These are phyloP conservation scores for Cyberlindnera mississippiensis DNA, from an alignment of 805 yeast species.

Conservation along the genomic window DNA sequence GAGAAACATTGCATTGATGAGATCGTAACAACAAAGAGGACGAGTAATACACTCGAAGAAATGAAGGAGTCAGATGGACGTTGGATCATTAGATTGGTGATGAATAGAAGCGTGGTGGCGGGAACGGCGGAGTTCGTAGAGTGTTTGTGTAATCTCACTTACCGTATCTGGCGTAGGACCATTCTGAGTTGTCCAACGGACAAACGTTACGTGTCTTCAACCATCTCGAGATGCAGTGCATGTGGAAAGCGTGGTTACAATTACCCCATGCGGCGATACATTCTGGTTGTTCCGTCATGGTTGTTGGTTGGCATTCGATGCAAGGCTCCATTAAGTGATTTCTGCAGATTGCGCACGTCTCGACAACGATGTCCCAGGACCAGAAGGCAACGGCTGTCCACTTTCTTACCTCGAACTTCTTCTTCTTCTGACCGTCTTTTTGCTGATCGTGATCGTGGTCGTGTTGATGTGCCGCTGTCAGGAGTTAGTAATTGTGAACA, in stretches of 20 bases:
- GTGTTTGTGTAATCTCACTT: constrained; percentile 34
- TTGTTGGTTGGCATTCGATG: constrained; percentile 90
- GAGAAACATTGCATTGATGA: not conserved
- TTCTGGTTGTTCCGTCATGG: constrained; percentile 57
- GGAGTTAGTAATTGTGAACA: no score
- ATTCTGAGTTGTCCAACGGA: constrained; percentile 91
- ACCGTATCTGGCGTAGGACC: constrained; percentile 77
- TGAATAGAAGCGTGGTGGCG: not conserved
- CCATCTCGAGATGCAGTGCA: constrained; percentile 97
- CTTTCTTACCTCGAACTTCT: constrained; percentile 87
- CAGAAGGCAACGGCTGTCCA: constrained; percentile 99
- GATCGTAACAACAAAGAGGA: not conserved
- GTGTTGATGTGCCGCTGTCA: not conserved
- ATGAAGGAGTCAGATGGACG: not conserved
- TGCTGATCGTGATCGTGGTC: not conserved
- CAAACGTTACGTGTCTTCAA: constrained; percentile 91
- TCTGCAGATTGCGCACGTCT: constrained; percentile 96
- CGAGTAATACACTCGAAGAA: no score
- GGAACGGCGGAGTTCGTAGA: not conserved
- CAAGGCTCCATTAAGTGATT: constrained; percentile 98
- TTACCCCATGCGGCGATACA: constrained; percentile 97
- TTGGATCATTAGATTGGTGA: not conserved
- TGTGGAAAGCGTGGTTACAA: constrained; percentile 97
- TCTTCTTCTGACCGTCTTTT: constrained; percentile 36
- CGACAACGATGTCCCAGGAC: constrained; percentile 98